These are phyloP conservation scores for Euphorbia peplus DNA, from an alignment of 345 rosid genomes.

Conservation along the genomic window DNA sequence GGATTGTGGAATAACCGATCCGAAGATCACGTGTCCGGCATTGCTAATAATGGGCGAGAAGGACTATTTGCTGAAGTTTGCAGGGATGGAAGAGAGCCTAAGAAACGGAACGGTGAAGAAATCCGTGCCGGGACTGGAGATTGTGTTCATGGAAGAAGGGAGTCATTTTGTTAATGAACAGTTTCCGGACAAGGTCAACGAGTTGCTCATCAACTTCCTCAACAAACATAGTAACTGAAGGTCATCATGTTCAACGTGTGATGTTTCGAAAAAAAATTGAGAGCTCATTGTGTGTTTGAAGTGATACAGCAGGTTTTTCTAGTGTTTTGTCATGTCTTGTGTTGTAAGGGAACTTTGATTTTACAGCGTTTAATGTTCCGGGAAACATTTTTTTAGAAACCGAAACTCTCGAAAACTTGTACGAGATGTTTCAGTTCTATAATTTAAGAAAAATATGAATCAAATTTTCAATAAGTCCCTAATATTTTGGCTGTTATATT, in stretches of 20 bases:
- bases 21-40: conserved; percentile 21
- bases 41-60: conserved; percentile 23
- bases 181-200: conserved; percentile 34
- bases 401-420: no score
- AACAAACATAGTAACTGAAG: conserved; percentile 20
- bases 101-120: conserved; percentile 19
- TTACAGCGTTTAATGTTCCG: no score
- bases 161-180: conserved; percentile 43
- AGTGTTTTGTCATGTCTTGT: no score
- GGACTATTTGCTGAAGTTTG: conserved; percentile 20
- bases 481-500: no score
- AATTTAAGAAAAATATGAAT: no score
- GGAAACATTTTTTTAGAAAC: no score
- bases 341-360: no score
- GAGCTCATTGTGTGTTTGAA: no score
- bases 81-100: conserved; percentile 23
- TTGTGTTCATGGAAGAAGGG: conserved; percentile 21
- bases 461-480: no score
- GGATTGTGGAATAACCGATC: conserved; percentile 16
- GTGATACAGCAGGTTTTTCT: no score
- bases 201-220: conserved; percentile 33
- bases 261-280: no score
- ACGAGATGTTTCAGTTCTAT: no score
- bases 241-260: not conserved
- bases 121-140: conserved; percentile 22